Conservation (phyloP, 1,284 basidiomycete genomes). For the Marasmius sp. region DNA sequence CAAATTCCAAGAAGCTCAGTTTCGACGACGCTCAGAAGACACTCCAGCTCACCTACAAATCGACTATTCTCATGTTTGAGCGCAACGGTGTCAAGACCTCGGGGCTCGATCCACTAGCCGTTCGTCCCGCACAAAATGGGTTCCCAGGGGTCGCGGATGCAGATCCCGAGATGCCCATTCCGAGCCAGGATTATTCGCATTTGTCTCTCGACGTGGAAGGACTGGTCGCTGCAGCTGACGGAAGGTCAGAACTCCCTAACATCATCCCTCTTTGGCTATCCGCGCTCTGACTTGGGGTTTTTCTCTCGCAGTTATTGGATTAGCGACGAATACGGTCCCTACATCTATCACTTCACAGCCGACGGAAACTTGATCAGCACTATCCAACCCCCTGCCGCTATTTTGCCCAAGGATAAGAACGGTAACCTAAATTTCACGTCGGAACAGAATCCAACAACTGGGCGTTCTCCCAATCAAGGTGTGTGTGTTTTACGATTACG, state of each 20-base stretch:
- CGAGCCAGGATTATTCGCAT: conserved; percentile 42
- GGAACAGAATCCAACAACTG: conserved; percentile 47
- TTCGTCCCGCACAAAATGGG: conserved; percentile 39
- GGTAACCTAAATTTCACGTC: conserved; percentile 61
- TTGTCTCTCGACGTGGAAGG: conserved; percentile 65
- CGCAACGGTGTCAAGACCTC: conserved; percentile 49
- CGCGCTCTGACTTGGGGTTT: conserved; percentile 1
- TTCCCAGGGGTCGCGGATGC: conserved; percentile 28
- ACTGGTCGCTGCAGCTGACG: conserved; percentile 56
- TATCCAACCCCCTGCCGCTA: conserved; percentile 61
- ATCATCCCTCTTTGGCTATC: not conserved
- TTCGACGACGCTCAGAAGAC: conserved; percentile 56
- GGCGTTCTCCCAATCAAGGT: conserved; percentile 50
- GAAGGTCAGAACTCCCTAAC: conserved; percentile 39
- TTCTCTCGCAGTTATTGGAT: conserved; percentile 49
- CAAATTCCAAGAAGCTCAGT: conserved; percentile 41
- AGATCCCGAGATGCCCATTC: conserved; percentile 49
- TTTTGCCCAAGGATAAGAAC: conserved; percentile 33
- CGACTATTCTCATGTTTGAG: conserved; percentile 59
- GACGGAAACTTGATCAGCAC: conserved; percentile 51
- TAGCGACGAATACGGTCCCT: conserved; percentile 72
- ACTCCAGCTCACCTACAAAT: conserved; percentile 50
- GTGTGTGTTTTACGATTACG: not conserved
- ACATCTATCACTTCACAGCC: conserved; percentile 57
- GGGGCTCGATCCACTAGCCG: conserved; percentile 57